Evolutionary conservation across 768 basidiomycete genomes (phyloP).

Genomic region (Tephrocybe sp.): DNA sequence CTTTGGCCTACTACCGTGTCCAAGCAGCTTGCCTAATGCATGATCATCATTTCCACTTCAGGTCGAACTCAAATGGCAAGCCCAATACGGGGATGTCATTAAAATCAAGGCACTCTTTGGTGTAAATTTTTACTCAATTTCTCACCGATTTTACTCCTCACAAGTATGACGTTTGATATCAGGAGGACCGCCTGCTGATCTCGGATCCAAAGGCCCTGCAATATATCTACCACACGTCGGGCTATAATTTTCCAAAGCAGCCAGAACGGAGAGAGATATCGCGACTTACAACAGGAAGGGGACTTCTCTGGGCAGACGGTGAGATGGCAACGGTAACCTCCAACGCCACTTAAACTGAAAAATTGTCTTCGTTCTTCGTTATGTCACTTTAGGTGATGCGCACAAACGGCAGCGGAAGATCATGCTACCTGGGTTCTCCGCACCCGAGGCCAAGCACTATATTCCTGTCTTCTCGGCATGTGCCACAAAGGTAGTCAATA

Average conservation of each 20-base stretch:
- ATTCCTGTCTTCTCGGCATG: conserved; percentile 39
- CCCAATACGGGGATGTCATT: conserved; percentile 40
- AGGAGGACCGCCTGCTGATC: conserved; percentile 46
- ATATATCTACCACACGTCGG: conserved; percentile 43
- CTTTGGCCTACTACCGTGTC: not conserved
- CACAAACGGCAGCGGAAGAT: conserved; percentile 49
- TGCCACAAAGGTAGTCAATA: conserved; percentile 28
- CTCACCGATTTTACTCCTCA: not conserved
- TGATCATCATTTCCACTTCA: conserved; percentile 13
- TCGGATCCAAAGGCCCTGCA: conserved; percentile 50
- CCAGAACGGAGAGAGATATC: conserved; percentile 36
- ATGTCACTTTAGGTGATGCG: conserved; percentile 26
- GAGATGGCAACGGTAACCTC: conserved; percentile 8
- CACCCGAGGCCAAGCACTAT: conserved; percentile 41
- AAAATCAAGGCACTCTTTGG: conserved; percentile 37
- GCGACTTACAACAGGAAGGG: conserved; percentile 32
- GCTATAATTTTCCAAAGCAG: conserved; percentile 42
- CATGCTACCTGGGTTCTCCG: conserved; percentile 48
- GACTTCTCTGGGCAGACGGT: conserved; percentile 43
- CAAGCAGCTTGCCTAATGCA: not conserved
- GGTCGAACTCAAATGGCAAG: conserved; percentile 46
- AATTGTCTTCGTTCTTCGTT: not conserved
- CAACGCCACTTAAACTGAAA: not conserved
- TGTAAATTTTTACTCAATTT: conserved; percentile 19
- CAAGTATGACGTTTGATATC: conserved; percentile 1